Conservation (phyloP, 768 basidiomycete species). For the Podaxis sp. region DNA sequence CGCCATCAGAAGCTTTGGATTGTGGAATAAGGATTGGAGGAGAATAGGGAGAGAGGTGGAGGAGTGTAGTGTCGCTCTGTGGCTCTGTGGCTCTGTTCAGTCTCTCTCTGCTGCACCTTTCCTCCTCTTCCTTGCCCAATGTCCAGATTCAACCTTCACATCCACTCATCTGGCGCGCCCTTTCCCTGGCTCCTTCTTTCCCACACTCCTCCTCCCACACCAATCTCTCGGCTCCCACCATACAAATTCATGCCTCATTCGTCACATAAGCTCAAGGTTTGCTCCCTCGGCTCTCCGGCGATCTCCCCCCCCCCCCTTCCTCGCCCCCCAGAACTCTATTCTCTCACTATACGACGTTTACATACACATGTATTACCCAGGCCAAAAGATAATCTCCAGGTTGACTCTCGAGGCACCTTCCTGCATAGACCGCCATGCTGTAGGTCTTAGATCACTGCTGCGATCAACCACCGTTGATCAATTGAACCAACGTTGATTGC, state of each 20-base stretch:
- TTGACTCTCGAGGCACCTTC: not conserved
- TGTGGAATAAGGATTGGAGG: not conserved
- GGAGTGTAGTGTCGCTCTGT: too few relatives aligned
- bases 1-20: not conserved
- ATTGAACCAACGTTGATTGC: not conserved
- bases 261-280: conserved; percentile 1
- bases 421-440: not conserved
- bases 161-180: not conserved
- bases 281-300: not conserved
- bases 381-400: too few relatives aligned
- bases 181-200: not conserved
- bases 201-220: not conserved
- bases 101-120: not conserved
- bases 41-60: not conserved
- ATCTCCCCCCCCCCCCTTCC: not conserved
- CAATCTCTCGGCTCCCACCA: not conserved
- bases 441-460: not conserved
- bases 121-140: not conserved
- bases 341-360: not conserved
- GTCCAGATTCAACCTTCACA: not conserved
- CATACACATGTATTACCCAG: too few relatives aligned
- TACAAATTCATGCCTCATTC: not conserved
- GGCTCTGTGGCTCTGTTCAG: not conserved
- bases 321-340: not conserved
- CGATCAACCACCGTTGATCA: not conserved